Evolutionary conservation across 2,329 filamentous ascomycete genomes (phyloP), one percentile per base, ranked within the genome.

Genomic region (Zymoseptoria crescenta): DNA sequence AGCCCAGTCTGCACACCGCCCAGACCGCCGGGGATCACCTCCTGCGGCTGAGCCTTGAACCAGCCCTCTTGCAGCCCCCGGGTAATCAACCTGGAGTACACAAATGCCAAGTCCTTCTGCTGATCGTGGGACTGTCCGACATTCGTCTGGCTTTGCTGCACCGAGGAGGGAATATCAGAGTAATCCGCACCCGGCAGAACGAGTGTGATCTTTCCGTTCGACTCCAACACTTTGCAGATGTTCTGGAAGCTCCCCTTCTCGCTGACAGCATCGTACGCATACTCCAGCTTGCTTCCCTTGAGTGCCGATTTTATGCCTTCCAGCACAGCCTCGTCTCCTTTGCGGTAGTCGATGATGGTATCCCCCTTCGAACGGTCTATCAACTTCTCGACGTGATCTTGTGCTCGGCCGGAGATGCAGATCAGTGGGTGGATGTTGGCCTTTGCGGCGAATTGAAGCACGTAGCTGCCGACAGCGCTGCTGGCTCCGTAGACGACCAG

Each of bases 371-470:
- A 71, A 9, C 70, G 69, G 66, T 84, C 80, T 56, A 86, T 77
- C 28, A 85, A 70, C 0, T 68, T 70, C 68, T 81, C 74, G 7
- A 85, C 82, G 63, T 80, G 80, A 6, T 76, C 66, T n/a, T 72
- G 72, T 2, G 81, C 81, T 4, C 75, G 73, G 8, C 84, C 84
- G 0, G 84, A 83, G 6, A 87, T 75, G 59, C 77, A 79, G 63
- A 87, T 83, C 50, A 87, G 71, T 0, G 84, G 85, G 70, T 86
- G 82, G 60, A 87, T 82, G 67, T 83, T 81, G 62, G 67, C 70
- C 0, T 58, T 73, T 3, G 65, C 67, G 9, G 82, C 82, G 19
- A 87, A 74, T 68, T 87, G 82, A 49, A 86, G 71, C 0, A 79
- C 79, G 66, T 81, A 87, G 8, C 80, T 73, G 8, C 84, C 84